Evolutionary conservation across 1,284 basidiomycete species (phyloP), one percentile per base, ranked within the genome.

Genomic region (Hypsizygus ulmarius): DNA sequence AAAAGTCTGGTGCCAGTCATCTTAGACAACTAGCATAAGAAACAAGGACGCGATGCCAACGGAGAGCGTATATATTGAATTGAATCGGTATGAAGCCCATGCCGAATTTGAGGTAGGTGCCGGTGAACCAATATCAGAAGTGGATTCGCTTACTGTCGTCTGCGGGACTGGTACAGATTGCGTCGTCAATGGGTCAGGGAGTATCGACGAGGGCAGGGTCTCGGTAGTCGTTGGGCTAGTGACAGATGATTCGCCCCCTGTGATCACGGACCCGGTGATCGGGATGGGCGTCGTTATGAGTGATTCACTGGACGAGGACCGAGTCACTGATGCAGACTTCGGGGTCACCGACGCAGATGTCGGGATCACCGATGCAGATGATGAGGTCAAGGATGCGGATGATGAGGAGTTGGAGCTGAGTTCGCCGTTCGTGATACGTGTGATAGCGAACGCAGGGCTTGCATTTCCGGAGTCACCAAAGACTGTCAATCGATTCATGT

Each of bases 391-490:
- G 38, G 55, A 39, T 14, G 60, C 36, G 11, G 57, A 35, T n/a
- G 50, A 38, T 8, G 52, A 39, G 12, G 52, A 39, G 12, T 33
- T 39, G 5, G 47, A 35, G 18, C 45, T 44, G 15, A 29, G n/a
- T 14, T 46, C 50, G 18, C 36, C 30, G 18, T 12, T 11, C 15
- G 50, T 53, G 51, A 67, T 68, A 15, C 54, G 52, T 15, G 65
- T 64, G 48, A 77, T 75, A 5, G 62, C 63, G 53, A 78, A 78
- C 15, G 61, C 36, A 7, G 68, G 67, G 54, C 68, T 70, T 2
- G 66, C 59, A 43, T 72, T 68, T 12, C 70, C 70, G 16, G 70
- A 72, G 54, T 72, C 66, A 43, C 70, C 70, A 58, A 69, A 64
- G 36, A 72, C 70, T 72, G 41, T 4, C 34, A 50, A 28, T 30